Base-by-base conservation (phyloP, 106 monocot genomes). In the Acorus gramineus region DNA sequence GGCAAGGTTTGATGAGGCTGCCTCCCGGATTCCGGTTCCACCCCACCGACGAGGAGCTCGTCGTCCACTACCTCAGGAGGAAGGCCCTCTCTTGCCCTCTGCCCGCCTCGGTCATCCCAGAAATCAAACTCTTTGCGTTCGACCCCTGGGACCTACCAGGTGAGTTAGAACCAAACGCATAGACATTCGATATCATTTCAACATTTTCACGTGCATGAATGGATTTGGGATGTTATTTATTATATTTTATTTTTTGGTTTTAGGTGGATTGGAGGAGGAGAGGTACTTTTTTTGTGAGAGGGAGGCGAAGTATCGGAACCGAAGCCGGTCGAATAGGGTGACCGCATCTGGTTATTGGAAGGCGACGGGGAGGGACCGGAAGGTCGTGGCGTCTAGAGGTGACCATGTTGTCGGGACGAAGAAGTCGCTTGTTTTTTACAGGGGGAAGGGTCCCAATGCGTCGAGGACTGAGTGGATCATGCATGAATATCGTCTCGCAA, bases 21-120 rank as follows among this genome's bases (percentile, higher is more conserved):
- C 93, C 89, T 0, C 93, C 93, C 3, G 93, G 93, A 13, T 93
- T 93, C 65, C 61, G 93, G 50, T 93, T 93, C 68, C 88, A 85
- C 64, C 93, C 93, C 0, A 89, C 88, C 0, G 93, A 93, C 7
- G 88, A 89, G 50, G 93, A 93, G 76, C 88, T 93, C 3, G 71
- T 93, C 3, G 63, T 85, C 11, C 82, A 85, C 66, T 93, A 93
- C 73, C 80, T 93, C 49, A 64, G 71, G 62, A 77, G 85, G 75
- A 89, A 89, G 74, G 82, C 66, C 55, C 72, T 80, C 51, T 78
- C 75, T 43, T 75, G 56, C 53, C 93, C 88, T 44, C 60, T 85
- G 73, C 89, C 93, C 0, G 85, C 93, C 42, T 52, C 66, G 51
- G 64, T 93, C 63, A 93, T 93, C 55, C 85, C 88, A 10, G 93